Evolutionary conservation across 1,139 yeast species (phyloP).

Genomic region (Geotrichum phurueaensis): DNA sequence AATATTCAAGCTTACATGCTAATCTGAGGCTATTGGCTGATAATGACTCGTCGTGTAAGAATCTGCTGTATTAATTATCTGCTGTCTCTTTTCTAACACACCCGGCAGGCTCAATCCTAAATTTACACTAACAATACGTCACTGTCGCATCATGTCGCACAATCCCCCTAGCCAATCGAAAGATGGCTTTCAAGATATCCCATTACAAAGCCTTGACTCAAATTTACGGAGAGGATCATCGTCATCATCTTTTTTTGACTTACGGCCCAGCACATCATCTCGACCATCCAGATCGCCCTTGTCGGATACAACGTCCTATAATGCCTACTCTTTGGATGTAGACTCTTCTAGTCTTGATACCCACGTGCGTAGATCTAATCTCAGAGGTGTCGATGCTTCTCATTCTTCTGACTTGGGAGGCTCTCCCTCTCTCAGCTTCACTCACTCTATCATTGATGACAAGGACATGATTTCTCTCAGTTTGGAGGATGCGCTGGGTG

Average conservation of each 20-base stretch:
- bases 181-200: constrained; percentile 1
- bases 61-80: neutral
- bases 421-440: neutral
- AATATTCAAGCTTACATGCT: neutral
- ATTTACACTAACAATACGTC: neutral
- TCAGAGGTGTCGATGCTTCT: constrained; percentile 11
- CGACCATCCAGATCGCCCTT: neutral
- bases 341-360: neutral
- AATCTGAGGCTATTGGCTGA: neutral
- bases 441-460: neutral
- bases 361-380: neutral
- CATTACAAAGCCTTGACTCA: neutral
- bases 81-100: neutral
- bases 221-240: neutral
- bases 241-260: neutral
- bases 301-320: neutral
- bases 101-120: neutral
- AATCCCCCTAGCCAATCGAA: neutral
- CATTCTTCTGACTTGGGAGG: neutral
- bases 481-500: constrained; percentile 28
- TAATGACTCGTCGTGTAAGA: neutral
- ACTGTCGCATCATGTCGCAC: neutral
- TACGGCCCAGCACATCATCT: neutral
- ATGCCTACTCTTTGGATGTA: neutral
- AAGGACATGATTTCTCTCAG: constrained; percentile 15